These are phyloP conservation scores for Blastobotrys chiropterorum DNA, from an alignment of 805 yeast species.

Conservation along the genomic window DNA sequence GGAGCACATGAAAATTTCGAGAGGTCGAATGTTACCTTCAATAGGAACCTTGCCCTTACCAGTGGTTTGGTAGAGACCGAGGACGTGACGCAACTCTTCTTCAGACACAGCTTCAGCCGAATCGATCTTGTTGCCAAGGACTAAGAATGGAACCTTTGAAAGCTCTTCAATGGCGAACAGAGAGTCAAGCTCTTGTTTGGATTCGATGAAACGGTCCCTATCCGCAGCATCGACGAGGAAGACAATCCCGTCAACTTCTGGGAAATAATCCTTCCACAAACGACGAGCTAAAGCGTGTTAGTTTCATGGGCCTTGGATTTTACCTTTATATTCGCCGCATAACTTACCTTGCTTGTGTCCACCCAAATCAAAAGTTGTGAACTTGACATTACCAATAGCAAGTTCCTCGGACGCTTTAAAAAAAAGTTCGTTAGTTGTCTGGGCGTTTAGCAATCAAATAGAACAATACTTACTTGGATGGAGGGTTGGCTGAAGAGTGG, in stretches of 20 bases:
- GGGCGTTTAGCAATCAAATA: slow-evolving; percentile 7
- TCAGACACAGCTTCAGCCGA: slow-evolving; percentile 91
- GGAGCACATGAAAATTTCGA: slow-evolving; percentile 95
- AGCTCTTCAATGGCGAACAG: slow-evolving; percentile 90
- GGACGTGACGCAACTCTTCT: slow-evolving; percentile 83
- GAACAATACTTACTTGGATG: slow-evolving; percentile 52
- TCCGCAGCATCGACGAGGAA: slow-evolving; percentile 97
- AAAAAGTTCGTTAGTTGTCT: slow-evolving; percentile 24
- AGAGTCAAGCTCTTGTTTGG: slow-evolving; percentile 90
- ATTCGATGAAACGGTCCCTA: slow-evolving; percentile 89
- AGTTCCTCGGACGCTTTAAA: slow-evolving; percentile 76
- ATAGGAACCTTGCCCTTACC: slow-evolving; percentile 75
- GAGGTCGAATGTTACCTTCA: slow-evolving; percentile 74
- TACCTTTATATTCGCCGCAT: no score
- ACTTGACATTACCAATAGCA: slow-evolving; percentile 91
- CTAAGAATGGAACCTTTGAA: slow-evolving; percentile 79
- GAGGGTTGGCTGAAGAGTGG: slow-evolving; percentile 94
- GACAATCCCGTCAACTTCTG: slow-evolving; percentile 97
- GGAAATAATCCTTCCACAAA: slow-evolving; percentile 98
- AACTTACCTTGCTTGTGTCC: slow-evolving; percentile 72
- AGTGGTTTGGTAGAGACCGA: slow-evolving; percentile 83
- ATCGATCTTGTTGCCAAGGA: slow-evolving; percentile 96
- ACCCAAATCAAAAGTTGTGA: slow-evolving; percentile 97
- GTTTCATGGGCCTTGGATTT: not conserved
- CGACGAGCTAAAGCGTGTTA: slow-evolving; percentile 62